phyloP scores from a whole-genome alignment of 345 rosid genomes.

The Chamaenerion angustifolium region DNA sequence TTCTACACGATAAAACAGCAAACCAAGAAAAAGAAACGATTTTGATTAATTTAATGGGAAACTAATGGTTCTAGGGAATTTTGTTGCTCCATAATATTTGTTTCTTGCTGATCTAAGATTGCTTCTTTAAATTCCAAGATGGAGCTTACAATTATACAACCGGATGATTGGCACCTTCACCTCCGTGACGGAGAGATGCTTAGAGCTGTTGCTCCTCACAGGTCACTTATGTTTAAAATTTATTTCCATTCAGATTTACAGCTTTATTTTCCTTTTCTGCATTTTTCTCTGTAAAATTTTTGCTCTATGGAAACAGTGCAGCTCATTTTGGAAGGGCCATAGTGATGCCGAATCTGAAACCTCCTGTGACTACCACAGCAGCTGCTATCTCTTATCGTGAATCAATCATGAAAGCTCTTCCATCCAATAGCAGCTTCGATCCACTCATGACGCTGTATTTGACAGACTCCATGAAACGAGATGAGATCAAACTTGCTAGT shows the following conservation, averaged over 20 bases:
- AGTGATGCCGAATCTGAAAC: constrained; percentile 90
- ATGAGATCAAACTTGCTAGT: constrained; percentile 91
- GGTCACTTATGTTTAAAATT: constrained; percentile 18
- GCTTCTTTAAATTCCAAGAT: constrained; percentile 11
- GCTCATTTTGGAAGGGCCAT: constrained; percentile 67
- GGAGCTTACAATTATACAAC: constrained; percentile 60
- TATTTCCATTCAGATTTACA: constrained; percentile 1
- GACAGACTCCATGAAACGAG: constrained; percentile 69
- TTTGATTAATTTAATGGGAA: too few relatives aligned
- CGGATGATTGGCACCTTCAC: constrained; percentile 91
- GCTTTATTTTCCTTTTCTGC: constrained; percentile 1
- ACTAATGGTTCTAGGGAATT: too few relatives aligned
- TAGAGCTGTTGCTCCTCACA: constrained; percentile 61
- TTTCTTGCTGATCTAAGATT: too few relatives aligned
- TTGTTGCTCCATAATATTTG: too few relatives aligned
- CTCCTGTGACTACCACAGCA: constrained; percentile 61
- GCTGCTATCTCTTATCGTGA: constrained; percentile 40
- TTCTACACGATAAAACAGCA: too few relatives aligned
- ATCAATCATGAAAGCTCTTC: constrained; percentile 24
- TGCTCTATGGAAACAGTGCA: constrained; percentile 20
- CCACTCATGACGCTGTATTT: constrained; percentile 94
- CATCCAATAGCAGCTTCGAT: constrained; percentile 39
- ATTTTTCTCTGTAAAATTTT: constrained; percentile 30
- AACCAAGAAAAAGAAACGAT: too few relatives aligned
- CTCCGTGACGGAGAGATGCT: constrained; percentile 68